Percentiles rank a stretch among this genome's conserved stretches.
These are phyloP conservation scores for Venturia nashicola DNA, from an alignment of 2,329 filamentous ascomycete species.

Conservation along the genomic window DNA sequence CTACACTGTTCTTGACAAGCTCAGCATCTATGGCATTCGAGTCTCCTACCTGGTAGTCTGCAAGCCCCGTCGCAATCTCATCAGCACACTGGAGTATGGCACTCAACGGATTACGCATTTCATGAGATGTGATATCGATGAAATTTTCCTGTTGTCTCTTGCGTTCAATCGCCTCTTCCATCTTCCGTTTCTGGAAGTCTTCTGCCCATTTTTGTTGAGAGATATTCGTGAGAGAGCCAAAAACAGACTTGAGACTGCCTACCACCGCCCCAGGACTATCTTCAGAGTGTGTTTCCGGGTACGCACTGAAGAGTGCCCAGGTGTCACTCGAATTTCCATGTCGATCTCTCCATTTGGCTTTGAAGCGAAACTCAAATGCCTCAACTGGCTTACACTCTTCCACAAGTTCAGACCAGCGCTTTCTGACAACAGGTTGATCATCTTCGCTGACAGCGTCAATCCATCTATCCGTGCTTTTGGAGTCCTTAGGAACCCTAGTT, in stretches of 20 bases:
- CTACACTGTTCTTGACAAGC: slow-evolving; percentile 49
- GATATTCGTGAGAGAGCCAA: slow-evolving; percentile 75
- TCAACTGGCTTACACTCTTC: slow-evolving; percentile 51
- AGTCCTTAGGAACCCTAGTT: slow-evolving; percentile 50
- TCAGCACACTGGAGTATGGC: slow-evolving; percentile 67
- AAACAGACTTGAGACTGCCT: slow-evolving; percentile 52
- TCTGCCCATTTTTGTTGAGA: slow-evolving; percentile 78
- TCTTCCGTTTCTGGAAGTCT: slow-evolving; percentile 62
- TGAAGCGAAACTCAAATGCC: slow-evolving; percentile 59
- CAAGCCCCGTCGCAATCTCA: slow-evolving; percentile 48
- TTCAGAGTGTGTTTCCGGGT: slow-evolving; percentile 41
- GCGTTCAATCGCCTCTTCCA: slow-evolving; percentile 69
- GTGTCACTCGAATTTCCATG: slow-evolving; percentile 52
- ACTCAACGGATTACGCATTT: slow-evolving; percentile 65
- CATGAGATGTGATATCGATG: slow-evolving; percentile 66
- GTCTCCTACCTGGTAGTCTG: slow-evolving; percentile 33
- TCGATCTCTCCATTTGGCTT: slow-evolving; percentile 48
- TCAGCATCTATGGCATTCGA: slow-evolving; percentile 32
- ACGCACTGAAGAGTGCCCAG: slow-evolving; percentile 68
- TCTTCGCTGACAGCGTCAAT: slow-evolving; percentile 59
- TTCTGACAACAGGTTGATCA: slow-evolving; percentile 46
- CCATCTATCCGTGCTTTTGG: slow-evolving; percentile 51
- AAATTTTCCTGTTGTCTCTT: slow-evolving; percentile 74
- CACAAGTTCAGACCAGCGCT: slow-evolving; percentile 51
- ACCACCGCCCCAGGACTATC: background rate